Evolutionary conservation across 129 eudicot species (phyloP), one percentile per base, ranked within the genome.

Genomic region (Pseudognaphalium luteoalbum): DNA sequence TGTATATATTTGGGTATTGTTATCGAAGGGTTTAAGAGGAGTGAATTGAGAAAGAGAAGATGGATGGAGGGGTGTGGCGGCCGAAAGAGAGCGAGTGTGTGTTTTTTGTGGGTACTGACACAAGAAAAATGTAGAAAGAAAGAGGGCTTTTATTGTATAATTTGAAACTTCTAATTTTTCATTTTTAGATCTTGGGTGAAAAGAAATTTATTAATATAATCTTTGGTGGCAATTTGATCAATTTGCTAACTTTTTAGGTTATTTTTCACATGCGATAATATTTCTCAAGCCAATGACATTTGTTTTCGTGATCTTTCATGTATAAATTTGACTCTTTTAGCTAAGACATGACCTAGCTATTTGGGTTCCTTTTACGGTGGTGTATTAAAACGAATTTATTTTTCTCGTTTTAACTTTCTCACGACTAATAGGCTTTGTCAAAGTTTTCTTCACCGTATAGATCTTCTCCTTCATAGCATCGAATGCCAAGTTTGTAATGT

Each of bases 11-110:
- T 47, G 54, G 54, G 54, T 47, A 14, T 4, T 44, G 14, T 44
- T 14, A 14, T 47, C 54, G 4, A 41, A 62, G 71, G 78, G 78
- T 62, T 62, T 74, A 56, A 76, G 28, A 25, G 28, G 28, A 25
- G 28, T 25, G 59, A 37, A 56, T 14, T 76, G 75, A 68, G 60
- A 77, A 47, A 54, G 67, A 50, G 65, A 14, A 71, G 77, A 44
- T 47, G 57, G 64, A 73, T 59, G 65, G 69, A 47, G 54, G 82
- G 82, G 57, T 71, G 78, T 68, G 80, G 80, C 80, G 84, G 80
- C 83, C 83, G 74, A 50, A 50, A 65, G 22, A 44, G 71, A 79
- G 83, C 60, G 78, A 37, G 74, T 28, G 83, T 28, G 79, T 73
- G 81, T 47, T n/a, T 47, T 47, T 14, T 47, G 54, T 47, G 54